Conservation (phyloP, 768 basidiomycete species). For the Tylopilus vinaceipallidus region DNA sequence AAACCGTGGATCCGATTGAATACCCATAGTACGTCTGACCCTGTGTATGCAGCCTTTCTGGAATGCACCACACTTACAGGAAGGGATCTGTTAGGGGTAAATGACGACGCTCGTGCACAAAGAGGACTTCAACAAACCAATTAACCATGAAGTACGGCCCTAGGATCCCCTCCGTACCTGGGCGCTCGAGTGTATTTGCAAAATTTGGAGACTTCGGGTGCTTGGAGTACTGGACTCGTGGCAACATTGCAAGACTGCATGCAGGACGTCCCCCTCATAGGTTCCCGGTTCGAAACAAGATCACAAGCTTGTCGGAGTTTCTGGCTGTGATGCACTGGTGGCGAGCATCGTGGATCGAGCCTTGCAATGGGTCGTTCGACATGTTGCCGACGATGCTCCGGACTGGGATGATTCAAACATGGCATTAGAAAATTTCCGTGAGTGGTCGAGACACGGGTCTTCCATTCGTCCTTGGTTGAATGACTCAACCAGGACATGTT, state of each 20-base stretch:
- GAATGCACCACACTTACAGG: constrained; percentile 33
- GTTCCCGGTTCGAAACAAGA: constrained; percentile 31
- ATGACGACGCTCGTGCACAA: constrained; percentile 28
- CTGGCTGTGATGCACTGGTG: constrained; percentile 26
- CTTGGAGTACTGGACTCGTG: constrained; percentile 17
- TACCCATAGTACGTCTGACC: constrained; percentile 33
- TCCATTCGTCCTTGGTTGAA: not conserved
- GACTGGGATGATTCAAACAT: constrained; percentile 18
- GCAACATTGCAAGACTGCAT: constrained; percentile 28
- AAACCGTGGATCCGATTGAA: constrained; percentile 12
- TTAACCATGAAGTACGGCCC: not conserved
- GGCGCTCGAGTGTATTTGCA: constrained; percentile 28
- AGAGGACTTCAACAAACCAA: no score
- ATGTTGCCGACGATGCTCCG: constrained; percentile 37
- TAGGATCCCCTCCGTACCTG: not conserved
- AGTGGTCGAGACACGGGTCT: constrained; percentile 10
- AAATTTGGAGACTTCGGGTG: constrained; percentile 17
- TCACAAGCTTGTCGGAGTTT: constrained; percentile 23
- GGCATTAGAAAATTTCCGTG: constrained; percentile 40
- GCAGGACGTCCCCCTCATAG: constrained; percentile 22
- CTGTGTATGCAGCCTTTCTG: constrained; percentile 47
- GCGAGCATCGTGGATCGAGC: constrained; percentile 42
- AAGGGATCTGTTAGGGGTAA: constrained; percentile 17
- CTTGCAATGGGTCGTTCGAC: constrained; percentile 53
- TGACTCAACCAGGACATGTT: constrained; percentile 12